phyloP scores from a whole-genome alignment of 2,329 filamentous ascomycete genomes.

The Hymenotorrendiella dingleyae region DNA sequence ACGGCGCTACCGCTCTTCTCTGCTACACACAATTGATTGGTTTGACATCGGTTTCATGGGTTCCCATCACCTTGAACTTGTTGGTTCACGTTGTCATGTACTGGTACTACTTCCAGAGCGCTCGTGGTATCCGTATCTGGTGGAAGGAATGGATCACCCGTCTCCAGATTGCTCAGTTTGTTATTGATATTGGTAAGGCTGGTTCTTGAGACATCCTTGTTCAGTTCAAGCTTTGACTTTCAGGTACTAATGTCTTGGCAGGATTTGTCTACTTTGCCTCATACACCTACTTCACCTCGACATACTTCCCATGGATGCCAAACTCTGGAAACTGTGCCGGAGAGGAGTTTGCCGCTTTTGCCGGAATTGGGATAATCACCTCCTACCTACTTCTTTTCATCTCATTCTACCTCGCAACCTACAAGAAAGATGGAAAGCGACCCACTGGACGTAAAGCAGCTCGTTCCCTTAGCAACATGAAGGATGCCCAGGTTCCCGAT shows the following conservation, averaged over 20 bases:
- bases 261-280: constrained; percentile 98
- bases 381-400: constrained; percentile 98
- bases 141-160: constrained; percentile 99
- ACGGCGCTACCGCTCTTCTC: constrained; percentile 90
- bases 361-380: constrained; percentile 85
- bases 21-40: constrained; percentile 97
- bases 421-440: constrained; percentile 79
- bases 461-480: constrained; percentile 47
- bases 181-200: constrained; percentile 83
- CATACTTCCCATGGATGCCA: constrained; percentile 81
- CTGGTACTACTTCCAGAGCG: constrained; percentile 99
- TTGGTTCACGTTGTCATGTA: constrained; percentile 98
- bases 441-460: constrained; percentile 73
- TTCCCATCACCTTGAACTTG: constrained; percentile 87
- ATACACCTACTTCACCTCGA: constrained; percentile 96
- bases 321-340: constrained; percentile 83
- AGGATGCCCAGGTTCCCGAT: constrained; percentile 28
- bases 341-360: constrained; percentile 92
- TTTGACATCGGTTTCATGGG: constrained; percentile 90
- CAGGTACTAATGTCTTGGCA: constrained; percentile 31
- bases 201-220: constrained; percentile 7
- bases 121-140: constrained; percentile 91
- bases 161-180: constrained; percentile 93
- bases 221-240: not conserved
- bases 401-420: constrained; percentile 96